Evolutionary conservation across 2,329 filamentous ascomycete genomes (phyloP), one percentile per base, ranked within the genome.

Genomic region (Pyrenophora teres): DNA sequence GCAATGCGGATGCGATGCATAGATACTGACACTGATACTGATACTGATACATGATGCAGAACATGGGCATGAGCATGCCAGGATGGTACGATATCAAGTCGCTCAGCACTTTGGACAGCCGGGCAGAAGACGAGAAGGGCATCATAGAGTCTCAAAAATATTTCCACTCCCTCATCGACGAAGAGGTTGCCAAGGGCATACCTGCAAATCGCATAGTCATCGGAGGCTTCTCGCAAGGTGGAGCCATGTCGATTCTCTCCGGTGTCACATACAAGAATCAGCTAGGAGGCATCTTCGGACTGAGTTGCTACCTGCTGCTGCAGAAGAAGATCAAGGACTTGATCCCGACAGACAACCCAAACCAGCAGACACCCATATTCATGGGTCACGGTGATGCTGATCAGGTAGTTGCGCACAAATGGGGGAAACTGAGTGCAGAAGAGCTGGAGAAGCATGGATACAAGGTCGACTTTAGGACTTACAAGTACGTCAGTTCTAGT

Each of bases 301-400:
- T 97, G 56, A 94, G 89, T 10, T 88, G 85, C 64, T 97, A 95
- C 75, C 76, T 97, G 62, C 80, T 91, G 16, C 78, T 97, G 40
- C 80, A 84, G 57, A 77, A 82, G 56, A 88, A 87, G 68, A 73
- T 90, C 60, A 79, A 82, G 68, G 80, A 72, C 19, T 55, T 74
- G 63, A 66, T 76, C 8, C 72, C 72, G 2, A 62, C 61, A 6
- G 67, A 69, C 21, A 82, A 77, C 60, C 78, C 81, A 48, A 92
- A 91, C 73, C 84, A 87, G 73, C 80, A 88, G 35, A 96, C 91
- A 1, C 89, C 89, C 1, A 86, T 97, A 57, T 90, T 94, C 74
- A 88, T 97, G 86, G 91, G 84, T 10, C 94, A 97, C 65, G 94
- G 94, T n/a, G 83, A 87, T 55, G 76, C 76, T 0, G 93, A 99